Percentiles rank a stretch among this genome's conserved stretches.
Conservation (phyloP, 2,329 filamentous ascomycete species). For the Claviceps africana region DNA sequence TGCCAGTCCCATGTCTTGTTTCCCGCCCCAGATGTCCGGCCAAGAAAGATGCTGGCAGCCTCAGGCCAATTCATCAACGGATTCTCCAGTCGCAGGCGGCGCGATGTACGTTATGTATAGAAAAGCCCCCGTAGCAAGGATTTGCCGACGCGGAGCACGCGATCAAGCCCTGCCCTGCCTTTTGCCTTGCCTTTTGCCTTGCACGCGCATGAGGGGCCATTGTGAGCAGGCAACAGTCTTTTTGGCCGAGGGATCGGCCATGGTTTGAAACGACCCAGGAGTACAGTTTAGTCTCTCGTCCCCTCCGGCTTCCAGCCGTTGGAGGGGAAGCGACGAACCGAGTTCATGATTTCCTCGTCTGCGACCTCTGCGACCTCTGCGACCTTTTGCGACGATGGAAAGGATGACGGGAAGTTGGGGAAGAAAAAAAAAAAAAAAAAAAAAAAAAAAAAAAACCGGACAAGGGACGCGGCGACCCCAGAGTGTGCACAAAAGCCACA, state of each 20-base stretch:
- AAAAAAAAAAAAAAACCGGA: too few species aligned
- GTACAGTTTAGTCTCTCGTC: not conserved
- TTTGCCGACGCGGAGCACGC: not conserved
- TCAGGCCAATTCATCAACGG: not conserved
- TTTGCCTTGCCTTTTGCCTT: too few species aligned
- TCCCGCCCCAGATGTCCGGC: not conserved
- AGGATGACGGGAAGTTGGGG: not conserved
- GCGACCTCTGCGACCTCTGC: too few species aligned
- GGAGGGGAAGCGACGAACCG: too few species aligned
- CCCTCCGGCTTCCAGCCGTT: not conserved
- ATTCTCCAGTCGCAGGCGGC: not conserved
- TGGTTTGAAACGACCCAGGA: not conserved
- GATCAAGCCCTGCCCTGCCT: too few species aligned
- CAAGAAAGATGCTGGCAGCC: too few species aligned
- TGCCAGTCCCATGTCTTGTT: not conserved
- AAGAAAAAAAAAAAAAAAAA: not conserved
- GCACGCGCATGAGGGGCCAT: not conserved
- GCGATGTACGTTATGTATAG: not conserved
- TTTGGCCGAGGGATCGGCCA: not conserved
- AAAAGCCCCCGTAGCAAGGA: too few species aligned
- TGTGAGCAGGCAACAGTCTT: not conserved
- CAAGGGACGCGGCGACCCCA: slow-evolving; percentile 9
- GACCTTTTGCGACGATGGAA: too few species aligned
- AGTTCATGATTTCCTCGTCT: too few species aligned
- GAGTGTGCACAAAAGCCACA: slow-evolving; percentile 4